Evolutionary conservation across 768 basidiomycete genomes (phyloP).

Genomic region (Boletus rufocinnamomeus): DNA sequence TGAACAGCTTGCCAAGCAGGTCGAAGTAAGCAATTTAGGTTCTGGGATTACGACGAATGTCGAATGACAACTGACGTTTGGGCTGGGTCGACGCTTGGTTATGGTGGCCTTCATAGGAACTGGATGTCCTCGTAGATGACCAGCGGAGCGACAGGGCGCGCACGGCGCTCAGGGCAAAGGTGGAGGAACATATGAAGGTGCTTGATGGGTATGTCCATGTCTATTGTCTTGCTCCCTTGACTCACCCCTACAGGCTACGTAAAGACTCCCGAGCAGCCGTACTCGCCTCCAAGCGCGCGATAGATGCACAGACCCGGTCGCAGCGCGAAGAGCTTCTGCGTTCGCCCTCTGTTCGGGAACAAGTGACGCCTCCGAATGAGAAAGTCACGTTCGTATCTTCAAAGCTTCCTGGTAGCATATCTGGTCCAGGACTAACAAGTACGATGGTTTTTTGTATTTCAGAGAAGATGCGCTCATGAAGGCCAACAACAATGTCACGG

Average conservation of each 20-base stretch:
- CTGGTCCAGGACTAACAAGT: neutral
- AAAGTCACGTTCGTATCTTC: slow-evolving; percentile 57
- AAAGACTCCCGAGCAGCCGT: slow-evolving; percentile 67
- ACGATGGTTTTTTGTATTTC: slow-evolving; percentile 2
- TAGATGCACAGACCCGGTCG: slow-evolving; percentile 60
- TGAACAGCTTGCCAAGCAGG: slow-evolving; percentile 55
- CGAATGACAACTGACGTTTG: slow-evolving; percentile 1
- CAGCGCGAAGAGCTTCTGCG: slow-evolving; percentile 70
- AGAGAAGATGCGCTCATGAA: slow-evolving; percentile 88
- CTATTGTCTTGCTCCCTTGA: neutral
- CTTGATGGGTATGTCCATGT: slow-evolving; percentile 54
- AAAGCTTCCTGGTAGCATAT: neutral
- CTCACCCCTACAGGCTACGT: slow-evolving; percentile 47
- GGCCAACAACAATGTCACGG: slow-evolving; percentile 87
- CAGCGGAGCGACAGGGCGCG: slow-evolving; percentile 58
- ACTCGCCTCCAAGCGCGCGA: slow-evolving; percentile 69
- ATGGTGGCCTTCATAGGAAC: slow-evolving; percentile 42
- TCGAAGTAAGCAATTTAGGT: slow-evolving; percentile 57
- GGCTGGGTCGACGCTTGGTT: neutral
- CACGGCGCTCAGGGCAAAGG: slow-evolving; percentile 48
- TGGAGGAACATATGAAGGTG: slow-evolving; percentile 47
- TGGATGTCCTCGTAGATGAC: slow-evolving; percentile 75
- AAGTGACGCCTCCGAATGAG: slow-evolving; percentile 46
- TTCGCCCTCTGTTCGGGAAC: slow-evolving; percentile 51
- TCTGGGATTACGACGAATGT: slow-evolving; percentile 3